A percentile compares a stretch with the other conserved stretches of the same genome.
phyloP scores from a whole-genome alignment of 805 yeast genomes.

The Saccharomycopsis fermentans region DNA sequence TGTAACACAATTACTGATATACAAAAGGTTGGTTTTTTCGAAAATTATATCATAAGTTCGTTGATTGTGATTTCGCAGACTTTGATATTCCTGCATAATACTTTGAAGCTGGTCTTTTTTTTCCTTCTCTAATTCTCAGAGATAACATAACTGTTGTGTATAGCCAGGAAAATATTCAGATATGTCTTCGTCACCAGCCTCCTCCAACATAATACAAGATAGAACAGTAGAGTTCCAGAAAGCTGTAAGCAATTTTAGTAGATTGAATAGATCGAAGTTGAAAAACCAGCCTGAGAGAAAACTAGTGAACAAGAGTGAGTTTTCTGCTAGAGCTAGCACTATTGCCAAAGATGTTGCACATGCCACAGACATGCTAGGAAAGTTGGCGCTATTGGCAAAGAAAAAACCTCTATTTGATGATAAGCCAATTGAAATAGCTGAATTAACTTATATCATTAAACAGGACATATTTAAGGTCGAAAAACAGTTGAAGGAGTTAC shows the following conservation, averaged over 20 bases:
- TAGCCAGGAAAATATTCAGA: neutral
- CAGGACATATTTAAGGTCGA: constrained; percentile 83
- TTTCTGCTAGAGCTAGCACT: constrained; percentile 59
- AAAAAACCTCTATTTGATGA: constrained; percentile 89
- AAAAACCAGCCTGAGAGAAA: constrained; percentile 25
- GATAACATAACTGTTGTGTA: too few species aligned
- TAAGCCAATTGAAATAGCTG: constrained; percentile 87
- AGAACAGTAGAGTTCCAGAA: constrained; percentile 89
- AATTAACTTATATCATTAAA: constrained; percentile 69
- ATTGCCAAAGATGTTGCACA: constrained; percentile 86
- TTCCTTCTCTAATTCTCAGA: too few species aligned
- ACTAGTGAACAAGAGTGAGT: constrained; percentile 44
- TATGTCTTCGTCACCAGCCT: neutral
- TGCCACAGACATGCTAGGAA: constrained; percentile 70
- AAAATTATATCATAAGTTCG: too few species aligned
- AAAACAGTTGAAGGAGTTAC: constrained; percentile 53
- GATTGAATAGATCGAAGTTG: constrained; percentile 34
- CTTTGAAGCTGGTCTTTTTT: too few species aligned
- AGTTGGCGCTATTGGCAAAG: constrained; percentile 75
- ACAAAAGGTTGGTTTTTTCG: too few species aligned
- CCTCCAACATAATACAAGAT: constrained; percentile 40
- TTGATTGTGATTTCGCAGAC: too few species aligned
- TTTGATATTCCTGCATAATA: too few species aligned
- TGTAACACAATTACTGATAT: too few species aligned
- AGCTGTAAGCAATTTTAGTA: constrained; percentile 70